These are phyloP conservation scores for Neurospora tetrasperma DNA, from an alignment of 495 filamentous ascomycete species.

Conservation along the genomic window DNA sequence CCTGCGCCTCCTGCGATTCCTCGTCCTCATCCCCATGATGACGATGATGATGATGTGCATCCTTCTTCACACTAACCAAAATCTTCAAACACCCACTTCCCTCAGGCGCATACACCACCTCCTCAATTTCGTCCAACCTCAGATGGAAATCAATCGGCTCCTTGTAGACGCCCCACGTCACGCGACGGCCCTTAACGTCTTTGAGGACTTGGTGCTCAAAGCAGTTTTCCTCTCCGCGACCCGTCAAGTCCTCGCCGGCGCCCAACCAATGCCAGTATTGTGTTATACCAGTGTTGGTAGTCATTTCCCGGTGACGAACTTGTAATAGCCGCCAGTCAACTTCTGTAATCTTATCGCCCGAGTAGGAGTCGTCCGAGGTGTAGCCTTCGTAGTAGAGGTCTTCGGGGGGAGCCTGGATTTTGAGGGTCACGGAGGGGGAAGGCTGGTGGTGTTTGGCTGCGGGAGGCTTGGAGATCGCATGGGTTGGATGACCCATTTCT, in stretches of 20 bases:
- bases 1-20: not conserved
- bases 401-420: constrained; percentile 3
- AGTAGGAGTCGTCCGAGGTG: constrained; percentile 35
- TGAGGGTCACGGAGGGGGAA: not conserved
- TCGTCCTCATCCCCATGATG: not conserved
- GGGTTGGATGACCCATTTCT: not conserved
- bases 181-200: constrained; percentile 21
- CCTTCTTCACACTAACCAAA: constrained; percentile 20
- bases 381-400: constrained; percentile 33
- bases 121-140: constrained; percentile 24
- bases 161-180: constrained; percentile 37
- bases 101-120: constrained; percentile 24
- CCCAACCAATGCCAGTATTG: constrained; percentile 40
- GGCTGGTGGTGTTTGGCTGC: not conserved
- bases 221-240: constrained; percentile 17
- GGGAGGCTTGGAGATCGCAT: not conserved
- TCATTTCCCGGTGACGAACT: constrained; percentile 29
- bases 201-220: constrained; percentile 41
- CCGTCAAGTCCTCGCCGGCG: not conserved
- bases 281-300: constrained; percentile 31
- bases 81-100: constrained; percentile 19
- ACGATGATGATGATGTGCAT: not conserved
- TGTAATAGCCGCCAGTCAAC: constrained; percentile 39
- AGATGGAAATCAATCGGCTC: constrained; percentile 37
- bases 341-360: constrained; percentile 24